Base-by-base conservation (phyloP, 192 early-diverging fungal genomes). In the Umbelopsis sp. region DNA sequence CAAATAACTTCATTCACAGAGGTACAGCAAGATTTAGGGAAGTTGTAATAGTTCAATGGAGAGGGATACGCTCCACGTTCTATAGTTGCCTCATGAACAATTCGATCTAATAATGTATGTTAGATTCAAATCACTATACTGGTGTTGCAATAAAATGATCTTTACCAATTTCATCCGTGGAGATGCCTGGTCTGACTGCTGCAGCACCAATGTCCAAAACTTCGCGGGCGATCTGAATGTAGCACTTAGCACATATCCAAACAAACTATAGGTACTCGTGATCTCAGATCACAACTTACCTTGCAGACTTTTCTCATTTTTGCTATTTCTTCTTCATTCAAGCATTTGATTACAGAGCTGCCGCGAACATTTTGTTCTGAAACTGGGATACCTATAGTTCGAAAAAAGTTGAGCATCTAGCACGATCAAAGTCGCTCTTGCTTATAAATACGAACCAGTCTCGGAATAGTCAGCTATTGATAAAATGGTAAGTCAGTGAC, bases 11-110 rank as follows among this genome's bases (percentile, higher is more conserved):
- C 81, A 49, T 84, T 82, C 21, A 80, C 76, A 58, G 81, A 81
- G 41, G 91, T 96, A 84, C 98, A 99, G 77, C 90, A 88, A 46
- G 95, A 97, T 81, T 98, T 98, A 16, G 96, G 96, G 80, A 97
- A 99, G 44, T 88, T 77, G 78, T 93, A 91, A 85, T 99, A 99
- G 84, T 98, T 98, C 46, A 99, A 84, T 51, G 98, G 94, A 15
- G 96, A 98, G 21, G 98, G 98, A 72, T 99, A 99, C 16, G 89
- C 89, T 58, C 90, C 89, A 53, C 98, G 92, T 75, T 89, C 95
- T 52, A 99, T 87, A 2, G 88, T 92, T 12, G 96, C 98, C 69
- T 98, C 96, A 69, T 99, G 98, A 58, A 98, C 90, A 47, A 97
- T 85, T 13, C 94, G 86, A 74, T 99, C 98, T 80, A 51, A 49